Conservation (phyloP, 2,329 filamentous ascomycete genomes). For the Verticillium zaregamsianum region DNA sequence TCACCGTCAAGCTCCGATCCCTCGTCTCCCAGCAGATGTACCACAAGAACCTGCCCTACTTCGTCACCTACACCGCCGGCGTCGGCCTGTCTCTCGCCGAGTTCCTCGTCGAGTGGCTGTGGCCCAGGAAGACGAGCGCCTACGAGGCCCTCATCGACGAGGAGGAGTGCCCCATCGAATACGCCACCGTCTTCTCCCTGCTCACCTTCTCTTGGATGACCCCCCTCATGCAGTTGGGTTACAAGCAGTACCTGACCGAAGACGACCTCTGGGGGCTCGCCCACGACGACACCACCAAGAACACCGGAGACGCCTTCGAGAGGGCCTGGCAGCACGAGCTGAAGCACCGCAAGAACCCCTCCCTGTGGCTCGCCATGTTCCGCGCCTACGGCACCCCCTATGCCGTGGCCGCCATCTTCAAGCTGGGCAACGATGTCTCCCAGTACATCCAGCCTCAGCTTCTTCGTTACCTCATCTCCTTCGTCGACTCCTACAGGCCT, state of each 20-base stretch:
- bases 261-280: constrained; percentile 94
- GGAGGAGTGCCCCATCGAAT: constrained; percentile 72
- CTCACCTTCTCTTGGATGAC: constrained; percentile 99
- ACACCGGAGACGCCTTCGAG: constrained; percentile 67
- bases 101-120: constrained; percentile 79
- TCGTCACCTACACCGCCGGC: constrained; percentile 69
- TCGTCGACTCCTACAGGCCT: constrained; percentile 71
- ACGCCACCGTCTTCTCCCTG: constrained; percentile 88
- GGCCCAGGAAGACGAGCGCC: constrained; percentile 69
- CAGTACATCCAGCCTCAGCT: constrained; percentile 91
- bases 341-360: constrained; percentile 64
- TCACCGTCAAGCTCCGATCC: constrained; percentile 80
- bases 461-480: constrained; percentile 76
- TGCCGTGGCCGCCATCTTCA: constrained; percentile 76
- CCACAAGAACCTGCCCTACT: constrained; percentile 64
- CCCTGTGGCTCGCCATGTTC: constrained; percentile 82
- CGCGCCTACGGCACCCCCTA: constrained; percentile 84
- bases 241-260: constrained; percentile 86
- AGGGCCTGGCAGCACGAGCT: constrained; percentile 74
- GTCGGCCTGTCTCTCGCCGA: constrained; percentile 66
- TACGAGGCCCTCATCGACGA: constrained; percentile 56
- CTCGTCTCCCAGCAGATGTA: constrained; percentile 75
- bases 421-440: constrained; percentile 79
- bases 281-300: constrained; percentile 71
- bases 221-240: constrained; percentile 92